phyloP scores from a whole-genome alignment of 345 rosid genomes.

The Mallotus nudiflorus region DNA sequence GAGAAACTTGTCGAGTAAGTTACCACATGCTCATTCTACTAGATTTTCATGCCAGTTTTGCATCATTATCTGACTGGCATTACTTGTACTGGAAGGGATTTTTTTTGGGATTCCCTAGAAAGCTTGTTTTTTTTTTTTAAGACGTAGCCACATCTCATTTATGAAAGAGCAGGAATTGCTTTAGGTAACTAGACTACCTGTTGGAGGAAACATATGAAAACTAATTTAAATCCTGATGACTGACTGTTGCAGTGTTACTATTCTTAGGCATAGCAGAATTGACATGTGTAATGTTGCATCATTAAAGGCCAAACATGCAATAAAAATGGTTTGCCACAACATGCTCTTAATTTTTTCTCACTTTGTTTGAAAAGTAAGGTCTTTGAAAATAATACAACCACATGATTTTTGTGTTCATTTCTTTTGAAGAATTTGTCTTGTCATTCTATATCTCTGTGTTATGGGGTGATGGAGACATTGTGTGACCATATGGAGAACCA shows the following conservation, averaged over 20 bases:
- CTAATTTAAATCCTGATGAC: background rate
- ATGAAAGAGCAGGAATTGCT: too few species aligned
- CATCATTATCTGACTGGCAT: background rate
- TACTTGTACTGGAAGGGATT: too few species aligned
- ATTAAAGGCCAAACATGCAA: background rate
- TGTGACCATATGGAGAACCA: background rate
- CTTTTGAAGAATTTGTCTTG: background rate
- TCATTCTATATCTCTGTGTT: background rate
- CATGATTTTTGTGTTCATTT: background rate
- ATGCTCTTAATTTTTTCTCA: background rate
- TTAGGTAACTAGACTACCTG: background rate
- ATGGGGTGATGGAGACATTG: background rate
- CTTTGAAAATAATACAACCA: background rate
- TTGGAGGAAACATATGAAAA: background rate
- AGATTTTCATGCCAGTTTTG: background rate
- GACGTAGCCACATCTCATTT: too few species aligned
- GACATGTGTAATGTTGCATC: too few species aligned
- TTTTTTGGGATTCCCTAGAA: too few species aligned
- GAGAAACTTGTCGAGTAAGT: constrained; percentile 88
- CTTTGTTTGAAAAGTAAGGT: background rate
- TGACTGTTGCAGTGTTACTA: background rate
- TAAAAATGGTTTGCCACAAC: background rate
- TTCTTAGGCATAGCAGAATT: too few species aligned
- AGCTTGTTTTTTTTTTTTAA: too few species aligned
- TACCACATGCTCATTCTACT: background rate